Base-by-base conservation (phyloP, 768 basidiomycete genomes). In the Naganishia kalamii region DNA sequence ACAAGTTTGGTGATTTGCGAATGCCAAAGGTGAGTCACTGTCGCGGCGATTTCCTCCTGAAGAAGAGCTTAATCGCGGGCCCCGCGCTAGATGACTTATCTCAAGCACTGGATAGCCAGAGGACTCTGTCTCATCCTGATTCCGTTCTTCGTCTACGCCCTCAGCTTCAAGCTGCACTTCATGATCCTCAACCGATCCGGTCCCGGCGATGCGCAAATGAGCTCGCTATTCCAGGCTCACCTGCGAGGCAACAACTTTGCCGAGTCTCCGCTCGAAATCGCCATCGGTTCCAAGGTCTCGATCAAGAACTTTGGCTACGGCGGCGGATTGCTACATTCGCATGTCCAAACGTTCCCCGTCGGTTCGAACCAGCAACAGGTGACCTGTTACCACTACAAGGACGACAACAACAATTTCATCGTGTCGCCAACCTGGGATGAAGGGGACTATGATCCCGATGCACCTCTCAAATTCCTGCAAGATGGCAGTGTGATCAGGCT, bases 301-400 rank as follows among this genome's bases (percentile, higher is more conserved):
- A 80, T 99, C 25, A 98, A 98, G 77, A 98, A 96, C 78, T 89
- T 96, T 83, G 96, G 92, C 12, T 99, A 89, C 83, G 96, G 94
- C 17, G 96, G 96, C 57, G 96, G 96, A 29, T 83, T 99, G 4
- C 81, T 99, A 3, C 96, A 99, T 76, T 98, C 94, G 4, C 96
- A 99, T 76, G 84, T 92, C n/a, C 94, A 97, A 73, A 87, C 90
- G 0, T 96, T 87, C 76, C 96, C 96, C 0, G 82, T 87, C 23
- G 96, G 94, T 13, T 96, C 92, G 0, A 81, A 81, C 63, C 96
- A 98, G 75, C 96, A 98, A 72, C 96, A 99, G 78, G 86, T 98
- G 3, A 98, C 96, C 0, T 99, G 96, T 79, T 99, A 98, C 77
- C 96, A 99, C 80, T 98, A 99, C 85, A 97, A 96, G 80, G 96